Base-by-base conservation (phyloP, 2,329 filamentous ascomycete genomes). In the Aspergillus neotritici region DNA sequence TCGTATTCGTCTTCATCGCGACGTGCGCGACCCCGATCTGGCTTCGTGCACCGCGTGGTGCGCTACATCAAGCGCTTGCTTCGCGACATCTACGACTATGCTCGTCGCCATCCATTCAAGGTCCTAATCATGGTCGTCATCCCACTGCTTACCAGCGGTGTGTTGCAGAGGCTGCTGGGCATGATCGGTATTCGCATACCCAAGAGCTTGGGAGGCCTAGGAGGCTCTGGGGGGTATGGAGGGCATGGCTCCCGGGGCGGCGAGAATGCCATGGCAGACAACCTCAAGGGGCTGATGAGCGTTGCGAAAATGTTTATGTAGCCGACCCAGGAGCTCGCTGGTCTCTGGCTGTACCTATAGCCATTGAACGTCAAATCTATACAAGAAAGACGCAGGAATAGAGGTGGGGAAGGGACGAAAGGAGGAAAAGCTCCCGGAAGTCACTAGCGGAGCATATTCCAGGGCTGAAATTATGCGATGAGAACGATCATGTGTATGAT, bases 41-140 rank as follows among this genome's bases (percentile, higher is more conserved):
- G 83, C 59, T 95, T 94, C 71, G 69, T 95, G 50, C 72, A 80
- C 43, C 82, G 83, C 54, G 75, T 88, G 36, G 77, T 87, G 64
- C 79, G 80, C 65, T 84, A 87, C 58, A 79, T 96, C 48, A 84
- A 84, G 61, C 82, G 84, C 34, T 79, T 95, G 49, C 71, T 95
- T 44, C 84, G 85, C 58, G 83, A 94, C 62, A 80, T 96, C 7
- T 75, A 84, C 63, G 79, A 83, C 63, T 94, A 91, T 69, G 85
- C 87, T 57, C 84, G 87, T 62, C 77, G 81, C 31, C 84, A 96
- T 69, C 91, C 90, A 0, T 70, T 88, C 61, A 94, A 94, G 70
- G 86, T 94, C 37, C 86, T 96, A 72, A 75, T 87, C 73, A 78
- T 89, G 49, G 84, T 95, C 50, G 78, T 96, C 57, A 81, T 96